Conservation (phyloP, 169 alveolate species). For the Eimeria praecox region DNA sequence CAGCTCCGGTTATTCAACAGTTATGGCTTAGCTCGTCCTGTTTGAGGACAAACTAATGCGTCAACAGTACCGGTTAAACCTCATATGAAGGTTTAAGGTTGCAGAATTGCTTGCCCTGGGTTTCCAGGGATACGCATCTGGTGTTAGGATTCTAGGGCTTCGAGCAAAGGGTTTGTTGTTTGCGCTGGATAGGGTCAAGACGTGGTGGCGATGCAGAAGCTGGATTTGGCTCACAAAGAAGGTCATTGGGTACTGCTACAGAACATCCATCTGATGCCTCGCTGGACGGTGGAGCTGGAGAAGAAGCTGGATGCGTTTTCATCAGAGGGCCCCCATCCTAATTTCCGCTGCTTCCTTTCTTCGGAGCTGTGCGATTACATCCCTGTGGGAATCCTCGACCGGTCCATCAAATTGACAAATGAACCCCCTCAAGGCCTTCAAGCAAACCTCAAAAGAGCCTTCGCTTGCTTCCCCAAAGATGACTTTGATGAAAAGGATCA, state of each 20-base stretch:
- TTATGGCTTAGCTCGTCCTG: no score
- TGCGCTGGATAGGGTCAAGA: slow-evolving; percentile 92
- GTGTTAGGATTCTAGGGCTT: slow-evolving; percentile 69
- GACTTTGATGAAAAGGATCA: slow-evolving; percentile 96
- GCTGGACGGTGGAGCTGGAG: slow-evolving; percentile 95
- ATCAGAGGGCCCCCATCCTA: slow-evolving; percentile 96
- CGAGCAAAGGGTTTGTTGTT: not conserved
- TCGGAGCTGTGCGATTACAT: slow-evolving; percentile 96
- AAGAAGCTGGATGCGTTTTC: slow-evolving; percentile 95
- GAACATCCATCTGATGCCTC: slow-evolving; percentile 94
- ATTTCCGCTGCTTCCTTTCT: slow-evolving; percentile 96
- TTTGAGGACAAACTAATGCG: no score
- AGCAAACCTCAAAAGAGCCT: slow-evolving; percentile 97
- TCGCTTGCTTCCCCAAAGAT: slow-evolving; percentile 96
- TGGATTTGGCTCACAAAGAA: slow-evolving; percentile 89
- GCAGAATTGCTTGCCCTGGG: no score
- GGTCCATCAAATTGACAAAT: slow-evolving; percentile 97
- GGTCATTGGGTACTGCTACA: slow-evolving; percentile 96
- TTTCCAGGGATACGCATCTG: no score
- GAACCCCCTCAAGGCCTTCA: slow-evolving; percentile 98
- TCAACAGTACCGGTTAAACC: no score
- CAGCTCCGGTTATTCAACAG: no score
- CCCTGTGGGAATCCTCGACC: slow-evolving; percentile 97
- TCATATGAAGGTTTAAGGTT: no score
- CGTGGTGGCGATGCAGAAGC: slow-evolving; percentile 91